These are phyloP conservation scores for Penicillium dipodomyicola DNA, from an alignment of 495 filamentous ascomycete genomes.

Conservation along the genomic window DNA sequence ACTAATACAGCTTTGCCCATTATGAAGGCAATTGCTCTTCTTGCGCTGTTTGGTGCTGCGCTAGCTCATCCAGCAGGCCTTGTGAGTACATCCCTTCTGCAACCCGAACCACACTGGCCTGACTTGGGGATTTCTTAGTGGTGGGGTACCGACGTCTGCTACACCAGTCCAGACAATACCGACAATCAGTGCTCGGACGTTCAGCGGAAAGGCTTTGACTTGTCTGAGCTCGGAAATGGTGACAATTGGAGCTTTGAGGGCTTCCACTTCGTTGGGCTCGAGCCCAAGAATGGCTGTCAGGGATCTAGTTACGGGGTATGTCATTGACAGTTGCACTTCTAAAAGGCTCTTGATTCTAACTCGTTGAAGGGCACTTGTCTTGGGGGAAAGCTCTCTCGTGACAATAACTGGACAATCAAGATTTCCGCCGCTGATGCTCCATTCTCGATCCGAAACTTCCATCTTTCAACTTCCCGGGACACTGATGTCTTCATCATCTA, in stretches of 20 bases:
- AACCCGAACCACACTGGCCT: neutral
- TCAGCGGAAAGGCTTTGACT: constrained; percentile 71
- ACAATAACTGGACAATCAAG: constrained; percentile 41
- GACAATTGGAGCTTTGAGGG: constrained; percentile 61
- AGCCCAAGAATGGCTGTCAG: constrained; percentile 54
- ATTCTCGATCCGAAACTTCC: constrained; percentile 72
- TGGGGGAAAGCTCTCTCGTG: constrained; percentile 50
- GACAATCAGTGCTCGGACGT: constrained; percentile 69
- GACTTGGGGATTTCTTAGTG: constrained; percentile 21
- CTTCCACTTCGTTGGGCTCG: constrained; percentile 70
- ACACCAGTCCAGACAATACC: constrained; percentile 69
- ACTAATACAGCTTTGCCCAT: constrained; percentile 19
- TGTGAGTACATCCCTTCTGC: constrained; percentile 20
- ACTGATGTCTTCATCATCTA: constrained; percentile 78
- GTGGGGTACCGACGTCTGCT: constrained; percentile 62
- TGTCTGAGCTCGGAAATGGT: constrained; percentile 59
- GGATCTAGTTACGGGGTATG: constrained; percentile 36
- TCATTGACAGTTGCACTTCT: constrained; percentile 18
- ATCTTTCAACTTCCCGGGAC: constrained; percentile 69
- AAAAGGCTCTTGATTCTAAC: constrained; percentile 7
- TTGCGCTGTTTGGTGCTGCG: constrained; percentile 27
- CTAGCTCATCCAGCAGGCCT: constrained; percentile 36
- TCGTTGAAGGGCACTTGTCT: constrained; percentile 59
- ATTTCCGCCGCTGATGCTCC: constrained; percentile 50
- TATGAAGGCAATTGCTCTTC: constrained; percentile 26